Evolutionary conservation across 2,329 filamentous ascomycete genomes (phyloP).

Genomic region (Xylariaceae sp.): DNA sequence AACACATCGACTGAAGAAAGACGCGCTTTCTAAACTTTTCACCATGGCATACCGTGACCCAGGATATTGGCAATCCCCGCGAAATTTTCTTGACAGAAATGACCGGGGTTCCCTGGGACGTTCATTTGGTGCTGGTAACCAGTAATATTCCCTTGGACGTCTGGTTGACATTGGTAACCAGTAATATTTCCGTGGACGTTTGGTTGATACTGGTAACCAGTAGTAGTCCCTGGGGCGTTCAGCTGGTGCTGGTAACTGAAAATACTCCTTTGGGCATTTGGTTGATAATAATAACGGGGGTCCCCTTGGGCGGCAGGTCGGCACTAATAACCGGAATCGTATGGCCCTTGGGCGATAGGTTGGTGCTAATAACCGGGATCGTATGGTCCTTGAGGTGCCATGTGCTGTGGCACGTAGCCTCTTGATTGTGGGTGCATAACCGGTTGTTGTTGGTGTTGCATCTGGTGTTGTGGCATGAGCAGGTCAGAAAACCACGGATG

Average conservation of each 20-base stretch:
- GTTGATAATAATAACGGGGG: no score
- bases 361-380: constrained; percentile 28
- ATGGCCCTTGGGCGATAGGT: not conserved
- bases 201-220: not conserved
- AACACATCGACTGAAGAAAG: not conserved
- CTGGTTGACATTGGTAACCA: no score
- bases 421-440: constrained; percentile 42
- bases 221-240: no score
- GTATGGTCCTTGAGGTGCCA: constrained; percentile 30
- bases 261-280: not conserved
- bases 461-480: constrained; percentile 54
- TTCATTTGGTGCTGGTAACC: not conserved
- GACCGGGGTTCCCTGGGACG: no score
- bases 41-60: not conserved
- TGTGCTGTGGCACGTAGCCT: constrained; percentile 28
- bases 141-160: no score
- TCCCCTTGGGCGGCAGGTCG: no score
- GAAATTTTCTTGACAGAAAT: no score
- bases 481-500: constrained; percentile 91
- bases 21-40: not conserved
- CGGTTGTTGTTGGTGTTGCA: constrained; percentile 38
- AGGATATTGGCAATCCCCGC: no score
- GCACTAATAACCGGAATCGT: no score
- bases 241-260: not conserved
- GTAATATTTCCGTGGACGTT: no score